Evolutionary conservation across 1,284 basidiomycete species (phyloP), one percentile per base, ranked within the genome.

Genomic region (Mycena citricolor): DNA sequence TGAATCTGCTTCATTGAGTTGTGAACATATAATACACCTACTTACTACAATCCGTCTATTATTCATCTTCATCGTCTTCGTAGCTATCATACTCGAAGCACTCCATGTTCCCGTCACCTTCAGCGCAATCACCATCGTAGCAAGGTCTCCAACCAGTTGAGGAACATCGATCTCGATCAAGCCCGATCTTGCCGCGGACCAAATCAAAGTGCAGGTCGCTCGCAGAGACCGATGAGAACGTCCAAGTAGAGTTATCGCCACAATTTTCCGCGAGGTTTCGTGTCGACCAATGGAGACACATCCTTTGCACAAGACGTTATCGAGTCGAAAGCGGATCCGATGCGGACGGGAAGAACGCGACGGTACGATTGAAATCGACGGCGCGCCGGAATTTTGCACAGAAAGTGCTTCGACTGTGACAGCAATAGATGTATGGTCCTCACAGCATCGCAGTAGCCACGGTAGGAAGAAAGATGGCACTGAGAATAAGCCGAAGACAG

Each of bases 151-250:
- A n/a, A n/a, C n/a, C n/a, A n/a, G n/a, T n/a, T n/a, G n/a, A n/a
- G n/a, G n/a, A n/a, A n/a, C n/a, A n/a, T n/a, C n/a, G n/a, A n/a
- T n/a, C n/a, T n/a, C n/a, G n/a, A 32, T 49, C 12, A 13, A 54
- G 38, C 3, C 49, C 49, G 12, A 48, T 24, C 52, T 39, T 51
- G 25, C 30, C 17, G 40, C 52, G 47, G 29, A 55, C 54, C 8
- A 55, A n/a, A 5, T 42, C 40, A 46, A 55, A 54, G 26, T 54
- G 45, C 43, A 51, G 24, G 37, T 55, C 54, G 39, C 54, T 55
- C 2, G 33, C 42, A 28, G 52, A 55, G 11, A 4, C 17, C 38
- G 39, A 35, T 7, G 54, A 36, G 26, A 22, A 5, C 14, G 14
- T 44, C 22, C 32, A 55, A 7, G 37, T 24, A 2, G 39, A 41